phyloP scores from a whole-genome alignment of 768 basidiomycete species.

The Amyloporia xantha region DNA sequence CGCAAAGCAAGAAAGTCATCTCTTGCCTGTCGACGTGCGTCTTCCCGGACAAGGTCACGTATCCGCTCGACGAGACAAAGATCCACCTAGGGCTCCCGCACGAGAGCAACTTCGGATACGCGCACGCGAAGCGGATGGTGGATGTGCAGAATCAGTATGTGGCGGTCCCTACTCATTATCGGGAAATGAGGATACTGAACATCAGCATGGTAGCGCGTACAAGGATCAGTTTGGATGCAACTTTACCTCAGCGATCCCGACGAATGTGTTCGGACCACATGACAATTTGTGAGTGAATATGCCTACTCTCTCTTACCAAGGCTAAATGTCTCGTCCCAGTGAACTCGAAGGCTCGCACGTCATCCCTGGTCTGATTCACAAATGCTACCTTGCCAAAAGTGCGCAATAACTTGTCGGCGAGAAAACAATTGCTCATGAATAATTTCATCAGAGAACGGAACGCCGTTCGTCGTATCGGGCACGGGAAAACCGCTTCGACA shows the following conservation, averaged over 20 bases:
- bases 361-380: constrained; percentile 90
- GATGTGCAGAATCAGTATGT: constrained; percentile 93
- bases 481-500: constrained; percentile 93
- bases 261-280: constrained; percentile 92
- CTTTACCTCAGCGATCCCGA: constrained; percentile 95
- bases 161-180: too few species aligned
- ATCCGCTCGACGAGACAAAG: constrained; percentile 89
- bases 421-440: too few species aligned
- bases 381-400: constrained; percentile 91
- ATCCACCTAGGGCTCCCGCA: constrained; percentile 92
- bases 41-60: constrained; percentile 91
- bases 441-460: constrained; percentile 56
- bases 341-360: constrained; percentile 90
- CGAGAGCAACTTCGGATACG: constrained; percentile 93
- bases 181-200: too few species aligned
- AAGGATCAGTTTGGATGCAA: constrained; percentile 92
- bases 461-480: constrained; percentile 82
- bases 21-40: constrained; percentile 97
- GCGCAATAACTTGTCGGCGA: constrained; percentile 13
- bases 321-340: constrained; percentile 30
- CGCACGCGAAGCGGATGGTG: constrained; percentile 92
- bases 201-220: constrained; percentile 74
- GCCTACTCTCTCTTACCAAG: not conserved
- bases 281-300: constrained; percentile 79
- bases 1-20: constrained; percentile 69